Base-by-base conservation (phyloP, 768 basidiomycete species). In the Suillus placidus region DNA sequence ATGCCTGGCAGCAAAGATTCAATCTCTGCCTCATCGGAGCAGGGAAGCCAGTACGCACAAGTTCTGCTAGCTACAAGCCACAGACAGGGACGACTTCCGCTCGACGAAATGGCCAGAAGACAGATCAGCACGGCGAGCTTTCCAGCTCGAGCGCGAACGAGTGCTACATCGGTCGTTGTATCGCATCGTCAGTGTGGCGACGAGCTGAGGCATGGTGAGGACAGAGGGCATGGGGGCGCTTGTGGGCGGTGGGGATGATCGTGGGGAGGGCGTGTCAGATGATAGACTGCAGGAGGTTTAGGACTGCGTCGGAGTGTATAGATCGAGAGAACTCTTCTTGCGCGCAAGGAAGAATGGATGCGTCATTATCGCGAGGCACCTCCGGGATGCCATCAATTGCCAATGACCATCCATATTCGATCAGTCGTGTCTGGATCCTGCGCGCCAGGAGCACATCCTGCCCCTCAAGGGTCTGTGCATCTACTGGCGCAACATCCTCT, bases 401-500 rank as follows among this genome's bases (percentile, higher is more conserved):
- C 12, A 45, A 43, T 26, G 61, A 58, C 64, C 74, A 76, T 12
- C 81, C 79, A 62, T 74, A 71, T 10, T 76, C 76, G 23, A 73
- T 54, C 42, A 81, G 68, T 32, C 71, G 71, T 42, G 68, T 70
- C 70, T 74, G 75, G 54, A 82, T 75, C 52, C 64, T 76, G 61
- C 76, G 74, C 16, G 71, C 74, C 63, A 81, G 71, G 47, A 73
- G 35, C 40, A 62, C 70, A 61, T 81, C 80, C 71, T 79, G 77
- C 8, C 70, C 69, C n/a, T 70, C 71, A 37, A 71, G 61, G 23
- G 67, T 69, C 30, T 60, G 58, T 60, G 40, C 58, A 40, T 60
- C 58, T 45, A 38, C 32, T 37, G 3, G 60, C 55, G 63, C 65
- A 38, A 65, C n/a, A 40, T 52, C 26, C 26, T 35, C 54, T 37